Percentiles rank a stretch among this genome's conserved stretches.
Conservation (phyloP, 129 eudicot genomes). For the Flaveria bidentis region DNA sequence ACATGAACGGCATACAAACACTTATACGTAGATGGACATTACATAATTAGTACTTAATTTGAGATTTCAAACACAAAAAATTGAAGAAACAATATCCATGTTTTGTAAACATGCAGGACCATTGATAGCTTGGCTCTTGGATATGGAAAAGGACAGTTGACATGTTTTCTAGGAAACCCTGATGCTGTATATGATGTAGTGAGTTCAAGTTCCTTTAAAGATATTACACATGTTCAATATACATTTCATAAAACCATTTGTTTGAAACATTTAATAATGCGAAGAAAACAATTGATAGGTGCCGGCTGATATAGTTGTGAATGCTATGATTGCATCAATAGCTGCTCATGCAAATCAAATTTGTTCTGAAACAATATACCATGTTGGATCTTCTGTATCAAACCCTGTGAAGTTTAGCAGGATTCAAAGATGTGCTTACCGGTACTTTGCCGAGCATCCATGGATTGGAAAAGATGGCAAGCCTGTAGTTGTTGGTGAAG, state of each 20-base stretch:
- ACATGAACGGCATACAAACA: neutral
- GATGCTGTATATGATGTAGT: conserved; percentile 62
- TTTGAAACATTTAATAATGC: neutral
- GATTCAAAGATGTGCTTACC: conserved; percentile 45
- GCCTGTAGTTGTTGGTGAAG: conserved; percentile 56
- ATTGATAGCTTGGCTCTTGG: conserved; percentile 89
- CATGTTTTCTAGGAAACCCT: conserved; percentile 76
- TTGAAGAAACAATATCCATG: neutral
- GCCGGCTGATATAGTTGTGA: conserved; percentile 97
- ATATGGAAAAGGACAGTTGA: conserved; percentile 77
- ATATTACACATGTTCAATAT: neutral
- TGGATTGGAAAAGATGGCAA: conserved; percentile 82
- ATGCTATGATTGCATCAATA: conserved; percentile 75
- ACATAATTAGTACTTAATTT: neutral
- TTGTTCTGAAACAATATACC: conserved; percentile 52
- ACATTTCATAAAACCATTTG: conserved; percentile 8
- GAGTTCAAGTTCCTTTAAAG: conserved; percentile 24
- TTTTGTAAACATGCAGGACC: conserved; percentile 52
- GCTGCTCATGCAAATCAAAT: conserved; percentile 63
- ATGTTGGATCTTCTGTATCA: conserved; percentile 76
- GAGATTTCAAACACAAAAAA: neutral
- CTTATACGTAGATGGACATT: too few species aligned
- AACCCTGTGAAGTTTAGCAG: conserved; percentile 46
- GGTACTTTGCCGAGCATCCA: conserved; percentile 63
- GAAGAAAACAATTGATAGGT: conserved; percentile 41